Conservation (phyloP, 2,329 filamentous ascomycete species). For the Didymella sp. region DNA sequence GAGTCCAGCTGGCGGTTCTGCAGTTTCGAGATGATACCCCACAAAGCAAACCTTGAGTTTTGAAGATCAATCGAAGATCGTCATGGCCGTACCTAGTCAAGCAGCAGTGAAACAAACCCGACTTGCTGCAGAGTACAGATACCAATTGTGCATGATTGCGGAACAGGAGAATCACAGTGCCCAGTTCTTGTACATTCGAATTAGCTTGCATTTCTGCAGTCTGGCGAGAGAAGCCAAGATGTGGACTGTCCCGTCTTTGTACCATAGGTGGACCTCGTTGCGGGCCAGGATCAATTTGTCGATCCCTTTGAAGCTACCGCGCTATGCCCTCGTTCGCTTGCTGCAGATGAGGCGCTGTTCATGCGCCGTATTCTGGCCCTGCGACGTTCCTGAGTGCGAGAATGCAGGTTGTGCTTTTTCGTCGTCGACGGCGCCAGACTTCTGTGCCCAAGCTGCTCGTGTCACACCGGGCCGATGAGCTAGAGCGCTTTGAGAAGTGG, state of each 20-base stretch:
- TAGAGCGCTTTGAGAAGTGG: conserved; percentile 28
- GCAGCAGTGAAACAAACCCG: conserved; percentile 3
- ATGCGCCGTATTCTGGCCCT: conserved; percentile 5
- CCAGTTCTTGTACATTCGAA: background rate
- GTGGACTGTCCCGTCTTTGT: conserved; percentile 1
- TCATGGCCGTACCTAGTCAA: background rate
- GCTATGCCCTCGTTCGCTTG: conserved; percentile 4
- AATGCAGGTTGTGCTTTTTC: conserved; percentile 18
- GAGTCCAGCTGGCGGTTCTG: background rate
- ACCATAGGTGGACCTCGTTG: background rate
- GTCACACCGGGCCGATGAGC: conserved; percentile 35
- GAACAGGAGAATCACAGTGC: background rate
- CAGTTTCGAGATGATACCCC: conserved; percentile 1
- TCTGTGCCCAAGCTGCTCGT: conserved; percentile 17
- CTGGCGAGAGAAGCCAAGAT: background rate
- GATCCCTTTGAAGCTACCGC: conserved; percentile 5
- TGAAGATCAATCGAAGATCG: conserved; percentile 5
- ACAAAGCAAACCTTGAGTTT: background rate
- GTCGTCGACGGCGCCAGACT: conserved; percentile 14
- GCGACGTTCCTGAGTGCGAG: conserved; percentile 8
- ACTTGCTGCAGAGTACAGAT: background rate
- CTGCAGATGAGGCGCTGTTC: background rate
- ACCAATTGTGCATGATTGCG: background rate
- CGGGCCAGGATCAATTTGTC: background rate
- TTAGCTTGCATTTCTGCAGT: background rate